These are phyloP conservation scores for Sparassis latifolia DNA, from an alignment of 1,284 basidiomycete genomes.

Conservation along the genomic window DNA sequence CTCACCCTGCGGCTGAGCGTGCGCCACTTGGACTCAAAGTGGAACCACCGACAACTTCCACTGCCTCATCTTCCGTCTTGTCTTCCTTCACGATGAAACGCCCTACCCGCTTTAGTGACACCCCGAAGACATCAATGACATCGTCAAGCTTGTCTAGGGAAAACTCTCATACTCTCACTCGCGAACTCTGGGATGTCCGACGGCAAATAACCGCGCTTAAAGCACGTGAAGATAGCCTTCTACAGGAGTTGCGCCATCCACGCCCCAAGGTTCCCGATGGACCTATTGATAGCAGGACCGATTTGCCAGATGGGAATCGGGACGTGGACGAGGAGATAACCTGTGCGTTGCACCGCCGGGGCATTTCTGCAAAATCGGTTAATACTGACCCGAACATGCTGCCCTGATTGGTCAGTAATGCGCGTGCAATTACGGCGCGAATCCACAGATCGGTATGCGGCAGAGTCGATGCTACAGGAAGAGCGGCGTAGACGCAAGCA, in stretches of 20 bases:
- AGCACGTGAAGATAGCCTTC: constrained; percentile 25
- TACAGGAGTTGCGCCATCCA: constrained; percentile 20
- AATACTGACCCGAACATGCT: neutral
- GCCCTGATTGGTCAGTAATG: constrained; percentile 6
- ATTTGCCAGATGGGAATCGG: neutral
- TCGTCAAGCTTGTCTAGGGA: neutral
- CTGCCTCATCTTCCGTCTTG: neutral
- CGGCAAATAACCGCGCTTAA: constrained; percentile 27
- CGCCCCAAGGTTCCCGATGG: neutral
- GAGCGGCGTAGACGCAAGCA: constrained; percentile 28
- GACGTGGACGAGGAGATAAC: neutral
- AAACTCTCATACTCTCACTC: constrained; percentile 9
- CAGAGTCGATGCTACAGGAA: constrained; percentile 22
- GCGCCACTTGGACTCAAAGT: neutral
- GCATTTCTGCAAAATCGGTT: neutral
- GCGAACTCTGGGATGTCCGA: constrained; percentile 30
- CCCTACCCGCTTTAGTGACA: neutral
- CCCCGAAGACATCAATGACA: neutral
- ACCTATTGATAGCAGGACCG: neutral
- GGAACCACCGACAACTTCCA: neutral
- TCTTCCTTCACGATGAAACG: neutral
- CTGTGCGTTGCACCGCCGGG: neutral
- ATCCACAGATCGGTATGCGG: constrained; percentile 13
- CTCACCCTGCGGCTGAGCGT: neutral
- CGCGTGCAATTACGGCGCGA: constrained; percentile 12